phyloP scores from a whole-genome alignment of 2,329 filamentous ascomycete genomes.

The Zasmidium citrigriseum region DNA sequence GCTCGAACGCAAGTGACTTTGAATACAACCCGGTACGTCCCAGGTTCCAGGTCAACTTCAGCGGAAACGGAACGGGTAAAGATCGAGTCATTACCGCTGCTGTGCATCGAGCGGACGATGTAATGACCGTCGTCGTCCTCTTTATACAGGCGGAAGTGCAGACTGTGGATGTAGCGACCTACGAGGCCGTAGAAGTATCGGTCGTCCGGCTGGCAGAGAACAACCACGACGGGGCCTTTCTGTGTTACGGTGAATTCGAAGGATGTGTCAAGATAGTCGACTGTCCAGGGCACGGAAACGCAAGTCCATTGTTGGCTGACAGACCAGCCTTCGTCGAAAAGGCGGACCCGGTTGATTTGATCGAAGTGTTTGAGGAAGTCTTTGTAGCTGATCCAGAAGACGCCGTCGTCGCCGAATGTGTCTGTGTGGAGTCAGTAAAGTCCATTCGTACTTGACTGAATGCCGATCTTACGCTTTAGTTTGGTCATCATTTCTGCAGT shows the following conservation, averaged over 20 bases:
- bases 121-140: constrained; percentile 40
- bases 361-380: constrained; percentile 55
- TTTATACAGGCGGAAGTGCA: constrained; percentile 62
- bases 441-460: neutral
- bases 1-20: constrained; percentile 70
- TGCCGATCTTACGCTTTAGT: constrained; percentile 42
- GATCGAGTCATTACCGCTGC: constrained; percentile 51
- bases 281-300: constrained; percentile 61
- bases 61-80: constrained; percentile 75
- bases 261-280: constrained; percentile 62
- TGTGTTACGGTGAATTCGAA: constrained; percentile 58
- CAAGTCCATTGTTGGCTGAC: constrained; percentile 64
- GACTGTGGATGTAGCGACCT: constrained; percentile 58
- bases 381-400: constrained; percentile 63
- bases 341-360: constrained; percentile 60
- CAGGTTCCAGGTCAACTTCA: constrained; percentile 72
- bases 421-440: constrained; percentile 14
- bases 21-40: constrained; percentile 73
- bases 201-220: constrained; percentile 61
- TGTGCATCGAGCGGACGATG: constrained; percentile 35
- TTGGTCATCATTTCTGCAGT: constrained; percentile 75
- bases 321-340: constrained; percentile 64
- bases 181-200: constrained; percentile 61
- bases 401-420: constrained; percentile 36
- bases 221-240: constrained; percentile 57